Evolutionary conservation across 1,284 basidiomycete genomes (phyloP).

Genomic region (Tilletia walkeri): DNA sequence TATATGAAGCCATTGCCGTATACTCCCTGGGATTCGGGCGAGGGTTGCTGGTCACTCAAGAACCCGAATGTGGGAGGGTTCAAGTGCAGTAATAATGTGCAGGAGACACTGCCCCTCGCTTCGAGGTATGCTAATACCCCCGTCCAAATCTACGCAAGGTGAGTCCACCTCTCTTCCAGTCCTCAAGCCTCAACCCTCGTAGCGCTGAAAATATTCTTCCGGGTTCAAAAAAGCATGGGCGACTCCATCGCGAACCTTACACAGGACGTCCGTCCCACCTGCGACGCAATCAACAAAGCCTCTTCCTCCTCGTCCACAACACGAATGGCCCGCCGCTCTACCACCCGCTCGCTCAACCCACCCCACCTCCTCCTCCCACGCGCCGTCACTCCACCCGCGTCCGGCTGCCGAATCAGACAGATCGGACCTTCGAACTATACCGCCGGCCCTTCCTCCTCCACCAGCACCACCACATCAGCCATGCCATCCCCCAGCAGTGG

Average conservation of each 20-base stretch:
- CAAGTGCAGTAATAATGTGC: background rate
- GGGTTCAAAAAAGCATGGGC: background rate
- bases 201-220: no score
- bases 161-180: background rate
- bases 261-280: background rate
- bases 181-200: no score
- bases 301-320: background rate
- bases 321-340: background rate
- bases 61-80: background rate
- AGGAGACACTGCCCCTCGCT: background rate
- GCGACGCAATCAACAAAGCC: constrained; percentile 6
- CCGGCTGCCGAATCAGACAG: no score
- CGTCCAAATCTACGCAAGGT: constrained; percentile 3
- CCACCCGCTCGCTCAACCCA: background rate
- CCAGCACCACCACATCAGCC: background rate
- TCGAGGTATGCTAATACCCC: background rate
- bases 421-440: background rate
- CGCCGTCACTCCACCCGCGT: no score
- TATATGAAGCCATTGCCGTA: background rate
- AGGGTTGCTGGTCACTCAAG: background rate
- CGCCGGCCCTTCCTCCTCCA: background rate
- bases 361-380: no score
- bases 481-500: no score
- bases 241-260: background rate
- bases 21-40: constrained; percentile 1